Evolutionary conservation across 768 basidiomycete genomes (phyloP).

Genomic region (Pulveroboletus ravenelii): DNA sequence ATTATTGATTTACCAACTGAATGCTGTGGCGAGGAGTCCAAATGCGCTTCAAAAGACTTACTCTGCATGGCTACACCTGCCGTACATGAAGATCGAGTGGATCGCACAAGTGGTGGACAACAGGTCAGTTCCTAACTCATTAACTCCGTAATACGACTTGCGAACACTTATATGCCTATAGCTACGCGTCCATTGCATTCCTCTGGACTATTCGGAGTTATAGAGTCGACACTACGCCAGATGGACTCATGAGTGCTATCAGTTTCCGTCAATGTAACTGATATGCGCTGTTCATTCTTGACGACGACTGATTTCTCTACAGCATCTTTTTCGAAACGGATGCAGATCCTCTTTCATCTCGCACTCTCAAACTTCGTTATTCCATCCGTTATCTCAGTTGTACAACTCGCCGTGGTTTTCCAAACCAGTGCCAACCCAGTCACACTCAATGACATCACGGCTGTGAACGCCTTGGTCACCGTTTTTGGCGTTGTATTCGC

Average conservation of each 20-base stretch:
- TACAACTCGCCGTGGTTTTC: constrained; percentile 22
- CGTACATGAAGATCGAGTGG: constrained; percentile 31
- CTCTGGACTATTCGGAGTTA: constrained; percentile 15
- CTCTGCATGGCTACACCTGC: constrained; percentile 14
- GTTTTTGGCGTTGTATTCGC: constrained; percentile 12
- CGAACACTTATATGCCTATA: background rate
- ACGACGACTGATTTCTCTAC: background rate
- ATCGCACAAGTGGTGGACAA: constrained; percentile 26
- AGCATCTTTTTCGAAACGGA: constrained; percentile 13
- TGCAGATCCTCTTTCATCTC: constrained; percentile 20
- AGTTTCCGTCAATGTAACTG: constrained; percentile 1
- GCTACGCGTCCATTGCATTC: constrained; percentile 26
- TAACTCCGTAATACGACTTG: background rate
- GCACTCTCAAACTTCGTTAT: constrained; percentile 28
- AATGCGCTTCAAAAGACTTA: background rate
- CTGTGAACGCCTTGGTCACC: constrained; percentile 4
- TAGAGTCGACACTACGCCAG: background rate
- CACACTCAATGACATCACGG: background rate
- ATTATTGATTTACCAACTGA: constrained; percentile 11
- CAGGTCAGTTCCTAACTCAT: constrained; percentile 3
- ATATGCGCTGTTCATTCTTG: background rate
- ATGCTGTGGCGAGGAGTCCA: background rate
- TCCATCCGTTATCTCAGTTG: constrained; percentile 25
- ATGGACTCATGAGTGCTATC: background rate
- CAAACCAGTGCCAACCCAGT: background rate